phyloP scores from a whole-genome alignment of 345 rosid genomes.

The Sapria himalayana region DNA sequence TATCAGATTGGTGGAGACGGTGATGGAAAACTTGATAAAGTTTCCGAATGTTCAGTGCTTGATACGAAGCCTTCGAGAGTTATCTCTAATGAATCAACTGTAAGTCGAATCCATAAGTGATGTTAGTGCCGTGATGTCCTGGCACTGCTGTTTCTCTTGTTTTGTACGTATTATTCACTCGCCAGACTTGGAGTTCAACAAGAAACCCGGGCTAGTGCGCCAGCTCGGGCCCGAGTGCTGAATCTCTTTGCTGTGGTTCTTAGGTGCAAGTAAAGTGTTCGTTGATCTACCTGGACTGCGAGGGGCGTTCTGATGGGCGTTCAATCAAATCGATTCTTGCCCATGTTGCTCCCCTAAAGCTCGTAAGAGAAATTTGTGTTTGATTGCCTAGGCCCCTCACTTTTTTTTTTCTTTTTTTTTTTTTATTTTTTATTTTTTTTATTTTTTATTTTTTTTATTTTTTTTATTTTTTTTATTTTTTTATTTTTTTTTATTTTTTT shows the following conservation, averaged over 20 bases:
- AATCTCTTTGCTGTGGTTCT: conserved; percentile 9
- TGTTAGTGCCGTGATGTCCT: too few species aligned
- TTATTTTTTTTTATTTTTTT: too few species aligned
- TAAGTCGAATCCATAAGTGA: conserved; percentile 25
- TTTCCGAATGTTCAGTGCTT: conserved; percentile 65
- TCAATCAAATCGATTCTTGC: conserved; percentile 84
- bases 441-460: too few species aligned
- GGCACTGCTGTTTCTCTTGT: too few species aligned
- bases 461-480: too few species aligned
- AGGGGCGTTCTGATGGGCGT: conserved; percentile 92
- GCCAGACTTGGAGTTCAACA: too few species aligned
- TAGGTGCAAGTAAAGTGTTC: conserved; percentile 90
- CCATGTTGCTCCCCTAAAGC: conserved; percentile 83
- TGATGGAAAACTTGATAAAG: conserved; percentile 85
- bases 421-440: too few species aligned
- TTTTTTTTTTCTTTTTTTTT: too few species aligned
- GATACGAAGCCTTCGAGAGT: conserved; percentile 95
- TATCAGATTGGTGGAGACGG: conserved; percentile 50
- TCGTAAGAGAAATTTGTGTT: conserved; percentile 44
- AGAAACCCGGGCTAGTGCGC: too few species aligned
- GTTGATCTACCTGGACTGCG: conserved; percentile 64
- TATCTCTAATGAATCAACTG: conserved; percentile 71
- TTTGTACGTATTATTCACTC: too few species aligned
- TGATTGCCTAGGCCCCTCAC: too few species aligned
- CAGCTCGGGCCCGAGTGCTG: too few species aligned